Evolutionary conservation across 257 asterid genomes (phyloP).

Genomic region (Paulownia fortunei): DNA sequence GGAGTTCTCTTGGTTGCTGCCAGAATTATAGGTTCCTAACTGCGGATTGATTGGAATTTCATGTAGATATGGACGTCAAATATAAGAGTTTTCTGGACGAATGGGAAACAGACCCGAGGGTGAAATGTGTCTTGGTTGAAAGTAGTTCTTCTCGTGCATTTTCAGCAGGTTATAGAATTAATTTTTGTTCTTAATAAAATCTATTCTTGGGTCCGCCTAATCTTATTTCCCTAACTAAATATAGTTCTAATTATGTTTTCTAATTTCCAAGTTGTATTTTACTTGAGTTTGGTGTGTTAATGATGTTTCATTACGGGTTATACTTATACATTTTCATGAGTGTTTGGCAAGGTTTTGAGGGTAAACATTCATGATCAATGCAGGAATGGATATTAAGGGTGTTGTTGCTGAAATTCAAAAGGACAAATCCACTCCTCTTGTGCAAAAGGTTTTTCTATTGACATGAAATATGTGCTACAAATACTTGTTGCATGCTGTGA

Average conservation of each 20-base stretch:
- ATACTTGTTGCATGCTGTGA: slow-evolving; percentile 29
- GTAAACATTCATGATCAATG: slow-evolving; percentile 62
- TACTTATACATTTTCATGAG: slow-evolving; percentile 8
- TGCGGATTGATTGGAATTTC: slow-evolving; percentile 24
- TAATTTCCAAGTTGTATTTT: neutral
- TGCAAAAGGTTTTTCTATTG: slow-evolving; percentile 70
- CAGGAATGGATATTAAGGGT: slow-evolving; percentile 99
- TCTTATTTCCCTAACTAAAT: neutral
- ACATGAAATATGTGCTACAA: slow-evolving; percentile 36
- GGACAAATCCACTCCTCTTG: slow-evolving; percentile 86
- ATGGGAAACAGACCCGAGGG: slow-evolving; percentile 90
- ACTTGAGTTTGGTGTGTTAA: slow-evolving; percentile 5
- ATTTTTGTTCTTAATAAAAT: slow-evolving; percentile 13
- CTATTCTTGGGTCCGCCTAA: neutral
- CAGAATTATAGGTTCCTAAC: slow-evolving; percentile 16
- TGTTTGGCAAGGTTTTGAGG: slow-evolving; percentile 49
- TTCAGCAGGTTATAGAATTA: slow-evolving; percentile 74
- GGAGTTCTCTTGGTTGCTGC: slow-evolving; percentile 9
- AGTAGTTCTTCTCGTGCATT: slow-evolving; percentile 92
- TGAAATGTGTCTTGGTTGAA: slow-evolving; percentile 90
- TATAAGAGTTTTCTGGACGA: slow-evolving; percentile 84
- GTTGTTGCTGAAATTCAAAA: slow-evolving; percentile 92
- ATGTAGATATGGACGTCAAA: slow-evolving; percentile 87
- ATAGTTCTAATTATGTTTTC: neutral
- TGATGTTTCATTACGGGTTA: slow-evolving; percentile 29